A percentile compares a stretch with the other conserved stretches of the same genome.
Conservation (phyloP, 2,329 filamentous ascomycete genomes). For the Penicillium sp. region DNA sequence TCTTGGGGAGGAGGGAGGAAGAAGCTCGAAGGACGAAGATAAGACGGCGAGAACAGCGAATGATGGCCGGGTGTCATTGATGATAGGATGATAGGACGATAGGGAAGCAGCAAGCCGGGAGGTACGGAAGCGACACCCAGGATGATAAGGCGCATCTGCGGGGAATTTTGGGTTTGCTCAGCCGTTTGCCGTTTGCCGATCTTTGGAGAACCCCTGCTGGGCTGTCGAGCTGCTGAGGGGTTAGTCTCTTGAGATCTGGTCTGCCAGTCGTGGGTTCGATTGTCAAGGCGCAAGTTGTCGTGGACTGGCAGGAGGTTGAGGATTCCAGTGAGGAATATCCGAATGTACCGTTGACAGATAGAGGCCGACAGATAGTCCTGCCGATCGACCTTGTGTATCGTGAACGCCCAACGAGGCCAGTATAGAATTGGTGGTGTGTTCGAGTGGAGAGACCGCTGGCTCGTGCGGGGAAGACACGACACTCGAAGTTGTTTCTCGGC, state of each 20-base stretch:
- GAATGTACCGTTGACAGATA: background rate
- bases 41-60: slow-evolving; percentile 18
- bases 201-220: background rate
- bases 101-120: background rate
- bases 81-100: background rate
- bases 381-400: background rate
- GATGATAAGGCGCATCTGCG: slow-evolving; percentile 7
- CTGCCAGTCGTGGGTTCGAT: background rate
- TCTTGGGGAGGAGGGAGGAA: background rate
- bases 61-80: slow-evolving; percentile 1
- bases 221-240: background rate
- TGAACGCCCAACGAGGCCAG: background rate
- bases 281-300: background rate
- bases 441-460: background rate
- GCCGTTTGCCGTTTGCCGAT: background rate
- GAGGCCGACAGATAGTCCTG: background rate
- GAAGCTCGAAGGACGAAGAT: slow-evolving; percentile 9
- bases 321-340: too few species aligned
- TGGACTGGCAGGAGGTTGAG: background rate
- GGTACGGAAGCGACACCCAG: background rate
- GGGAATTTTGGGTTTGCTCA: background rate
- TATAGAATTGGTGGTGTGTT: background rate
- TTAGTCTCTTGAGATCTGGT: background rate
- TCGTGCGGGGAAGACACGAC: background rate
- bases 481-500: background rate